Conservation (phyloP, 2,329 filamentous ascomycete genomes). For the Dothidotthia symphoricarpi region DNA sequence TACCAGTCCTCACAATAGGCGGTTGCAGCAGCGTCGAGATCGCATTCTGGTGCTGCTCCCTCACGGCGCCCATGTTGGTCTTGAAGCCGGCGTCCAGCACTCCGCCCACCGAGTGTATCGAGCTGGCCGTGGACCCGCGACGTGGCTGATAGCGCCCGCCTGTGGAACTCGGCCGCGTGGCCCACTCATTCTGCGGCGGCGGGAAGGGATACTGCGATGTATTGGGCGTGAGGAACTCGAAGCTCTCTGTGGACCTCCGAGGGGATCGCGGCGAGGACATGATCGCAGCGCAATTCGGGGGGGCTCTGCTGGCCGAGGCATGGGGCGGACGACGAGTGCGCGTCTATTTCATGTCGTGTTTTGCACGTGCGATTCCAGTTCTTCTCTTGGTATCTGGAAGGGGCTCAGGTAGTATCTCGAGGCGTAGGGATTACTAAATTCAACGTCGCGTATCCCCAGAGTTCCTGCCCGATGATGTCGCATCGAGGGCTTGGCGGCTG, state of each 20-base stretch:
- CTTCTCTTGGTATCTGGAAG: no score
- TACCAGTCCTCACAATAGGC: slow-evolving; percentile 83
- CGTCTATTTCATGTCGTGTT: slow-evolving; percentile 15
- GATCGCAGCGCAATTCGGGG: slow-evolving; percentile 30
- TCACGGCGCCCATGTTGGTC: slow-evolving; percentile 58
- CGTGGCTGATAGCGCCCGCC: slow-evolving; percentile 55
- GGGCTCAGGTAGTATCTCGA: no score
- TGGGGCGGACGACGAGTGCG: slow-evolving; percentile 21
- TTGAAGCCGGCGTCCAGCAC: slow-evolving; percentile 68
- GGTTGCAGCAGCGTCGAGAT: slow-evolving; percentile 93
- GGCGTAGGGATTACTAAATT: no score
- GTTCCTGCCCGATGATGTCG: no score
- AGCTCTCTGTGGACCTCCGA: slow-evolving; percentile 51
- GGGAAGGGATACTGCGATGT: slow-evolving; percentile 49
- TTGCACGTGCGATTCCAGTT: no score
- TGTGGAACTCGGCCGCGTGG: slow-evolving; percentile 48
- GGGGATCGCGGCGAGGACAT: slow-evolving; percentile 44
- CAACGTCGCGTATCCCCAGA: no score
- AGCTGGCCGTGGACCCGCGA: slow-evolving; percentile 82
- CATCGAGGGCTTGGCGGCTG: no score
- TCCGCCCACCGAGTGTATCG: slow-evolving; percentile 83
- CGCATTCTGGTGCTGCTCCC: slow-evolving; percentile 83
- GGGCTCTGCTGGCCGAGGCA: slow-evolving; percentile 35
- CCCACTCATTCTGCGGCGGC: slow-evolving; percentile 57
- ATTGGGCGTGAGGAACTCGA: slow-evolving; percentile 47